Evolutionary conservation across 2,329 filamentous ascomycete genomes (phyloP).

Genomic region (Claviceps purpurea): DNA sequence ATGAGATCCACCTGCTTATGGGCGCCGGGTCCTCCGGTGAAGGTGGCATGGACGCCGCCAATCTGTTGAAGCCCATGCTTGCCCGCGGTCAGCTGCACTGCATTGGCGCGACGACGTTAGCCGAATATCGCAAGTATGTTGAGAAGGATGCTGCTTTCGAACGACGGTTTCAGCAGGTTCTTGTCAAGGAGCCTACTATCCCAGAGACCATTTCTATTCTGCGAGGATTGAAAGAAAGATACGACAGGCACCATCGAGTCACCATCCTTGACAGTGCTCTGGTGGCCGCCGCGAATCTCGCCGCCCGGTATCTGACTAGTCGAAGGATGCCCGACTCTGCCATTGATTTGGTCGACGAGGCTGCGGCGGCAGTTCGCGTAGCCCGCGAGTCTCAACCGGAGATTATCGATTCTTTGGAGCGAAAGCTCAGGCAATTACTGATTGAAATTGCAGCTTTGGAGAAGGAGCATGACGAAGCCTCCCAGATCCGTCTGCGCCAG

Average conservation of each 20-base stretch:
- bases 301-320: slow-evolving; percentile 83
- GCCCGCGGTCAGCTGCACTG: slow-evolving; percentile 94
- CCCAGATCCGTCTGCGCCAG: slow-evolving; percentile 65
- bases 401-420: slow-evolving; percentile 86
- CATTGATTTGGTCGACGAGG: slow-evolving; percentile 92
- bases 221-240: slow-evolving; percentile 95
- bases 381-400: slow-evolving; percentile 94
- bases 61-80: slow-evolving; percentile 95
- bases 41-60: slow-evolving; percentile 97
- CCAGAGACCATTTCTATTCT: slow-evolving; percentile 91
- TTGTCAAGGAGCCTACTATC: slow-evolving; percentile 88
- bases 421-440: slow-evolving; percentile 76
- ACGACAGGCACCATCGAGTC: slow-evolving; percentile 96
- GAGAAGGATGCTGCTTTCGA: slow-evolving; percentile 98
- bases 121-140: slow-evolving; percentile 96
- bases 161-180: slow-evolving; percentile 93
- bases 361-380: slow-evolving; percentile 89
- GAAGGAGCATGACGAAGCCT: slow-evolving; percentile 89
- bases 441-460: slow-evolving; percentile 95
- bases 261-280: slow-evolving; percentile 91
- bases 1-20: slow-evolving; percentile 98
- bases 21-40: slow-evolving; percentile 88
- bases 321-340: slow-evolving; percentile 89
- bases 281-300: slow-evolving; percentile 80
- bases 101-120: slow-evolving; percentile 89